Conservation (phyloP, 2,329 filamentous ascomycete genomes). For the Sclerotinia spermophila region DNA sequence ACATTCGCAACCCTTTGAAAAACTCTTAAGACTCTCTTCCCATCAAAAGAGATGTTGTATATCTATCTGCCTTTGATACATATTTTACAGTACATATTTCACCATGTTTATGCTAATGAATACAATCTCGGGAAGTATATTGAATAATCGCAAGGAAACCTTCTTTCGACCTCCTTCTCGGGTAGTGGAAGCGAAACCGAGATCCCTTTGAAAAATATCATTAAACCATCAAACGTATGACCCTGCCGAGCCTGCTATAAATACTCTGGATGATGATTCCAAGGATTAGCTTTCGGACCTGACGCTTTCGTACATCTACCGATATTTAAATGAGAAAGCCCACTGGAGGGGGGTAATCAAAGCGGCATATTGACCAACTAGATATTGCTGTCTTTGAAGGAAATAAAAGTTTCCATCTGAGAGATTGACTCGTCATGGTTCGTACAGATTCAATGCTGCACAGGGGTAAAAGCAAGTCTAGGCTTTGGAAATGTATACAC, state of each 20-base stretch:
- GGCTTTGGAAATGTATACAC: neutral
- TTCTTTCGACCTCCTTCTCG: neutral
- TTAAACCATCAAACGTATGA: neutral
- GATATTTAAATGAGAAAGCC: too few relatives aligned
- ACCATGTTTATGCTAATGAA: neutral
- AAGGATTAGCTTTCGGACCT: neutral
- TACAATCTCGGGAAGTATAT: neutral
- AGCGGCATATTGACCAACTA: neutral
- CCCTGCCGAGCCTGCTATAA: neutral
- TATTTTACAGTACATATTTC: neutral
- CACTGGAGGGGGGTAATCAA: neutral
- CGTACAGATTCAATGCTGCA: neutral
- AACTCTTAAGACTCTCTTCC: neutral
- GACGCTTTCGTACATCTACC: neutral
- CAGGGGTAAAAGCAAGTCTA: neutral
- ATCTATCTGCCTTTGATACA: neutral
- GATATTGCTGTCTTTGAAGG: neutral
- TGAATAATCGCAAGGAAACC: neutral
- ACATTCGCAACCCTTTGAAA: neutral
- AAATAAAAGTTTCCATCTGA: neutral
- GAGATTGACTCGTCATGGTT: neutral
- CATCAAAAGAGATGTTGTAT: too few relatives aligned
- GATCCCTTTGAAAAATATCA: neutral
- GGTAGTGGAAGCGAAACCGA: neutral
- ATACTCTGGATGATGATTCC: neutral